Evolutionary conservation across 2,329 filamentous ascomycete species (phyloP).

Genomic region (Ceratocystis lukuohia): DNA sequence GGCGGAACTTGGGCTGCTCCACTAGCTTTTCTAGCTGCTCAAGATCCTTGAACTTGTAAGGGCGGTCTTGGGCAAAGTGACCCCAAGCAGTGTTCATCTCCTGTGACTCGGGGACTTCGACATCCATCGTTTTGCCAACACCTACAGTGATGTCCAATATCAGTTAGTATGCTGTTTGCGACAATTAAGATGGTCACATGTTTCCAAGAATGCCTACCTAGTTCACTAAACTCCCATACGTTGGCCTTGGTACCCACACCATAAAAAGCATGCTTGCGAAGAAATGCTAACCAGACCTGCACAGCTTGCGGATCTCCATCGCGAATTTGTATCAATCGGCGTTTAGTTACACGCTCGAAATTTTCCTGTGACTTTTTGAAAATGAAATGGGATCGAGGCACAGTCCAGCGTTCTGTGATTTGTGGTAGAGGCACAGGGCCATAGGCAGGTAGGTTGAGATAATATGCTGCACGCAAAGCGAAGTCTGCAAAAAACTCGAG

Average conservation of each 20-base stretch:
- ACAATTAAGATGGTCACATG: neutral
- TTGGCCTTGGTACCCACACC: conserved; percentile 99
- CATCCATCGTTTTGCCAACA: conserved; percentile 19
- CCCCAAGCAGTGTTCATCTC: conserved; percentile 15
- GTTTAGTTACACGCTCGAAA: conserved; percentile 80
- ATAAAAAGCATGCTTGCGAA: conserved; percentile 84
- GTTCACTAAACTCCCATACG: conserved; percentile 70
- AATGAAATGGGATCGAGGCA: conserved; percentile 77
- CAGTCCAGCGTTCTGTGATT: conserved; percentile 87
- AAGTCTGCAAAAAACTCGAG: conserved; percentile 94
- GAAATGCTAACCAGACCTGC: conserved; percentile 80
- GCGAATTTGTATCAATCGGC: conserved; percentile 79
- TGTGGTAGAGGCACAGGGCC: conserved; percentile 78
- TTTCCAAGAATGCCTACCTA: conserved; percentile 34
- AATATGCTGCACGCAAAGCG: conserved; percentile 86
- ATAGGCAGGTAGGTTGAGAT: conserved; percentile 70
- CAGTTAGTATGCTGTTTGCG: neutral
- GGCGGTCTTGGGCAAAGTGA: conserved; percentile 19
- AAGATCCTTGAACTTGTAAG: conserved; percentile 17
- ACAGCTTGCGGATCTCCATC: conserved; percentile 83
- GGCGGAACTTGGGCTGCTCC: conserved; percentile 17
- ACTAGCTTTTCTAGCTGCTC: conserved; percentile 17
- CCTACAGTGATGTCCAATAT: conserved; percentile 1
- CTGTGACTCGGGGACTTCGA: conserved; percentile 16
- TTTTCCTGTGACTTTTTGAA: conserved; percentile 98